These are phyloP conservation scores for Lichtheimia corymbifera DNA, from an alignment of 371 early-diverging fungal genomes.

Conservation along the genomic window DNA sequence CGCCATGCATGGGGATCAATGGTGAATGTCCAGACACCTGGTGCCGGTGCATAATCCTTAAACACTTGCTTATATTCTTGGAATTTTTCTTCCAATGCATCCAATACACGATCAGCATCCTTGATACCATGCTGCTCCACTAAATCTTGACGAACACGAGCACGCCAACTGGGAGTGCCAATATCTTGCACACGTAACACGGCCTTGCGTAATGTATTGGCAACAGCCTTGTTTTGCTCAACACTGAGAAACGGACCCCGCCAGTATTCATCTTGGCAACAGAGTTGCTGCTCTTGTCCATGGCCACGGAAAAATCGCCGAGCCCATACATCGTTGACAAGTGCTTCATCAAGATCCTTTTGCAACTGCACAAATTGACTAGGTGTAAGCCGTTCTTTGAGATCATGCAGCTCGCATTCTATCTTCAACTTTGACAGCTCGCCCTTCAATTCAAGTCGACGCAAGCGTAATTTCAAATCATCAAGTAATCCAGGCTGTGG, in stretches of 20 bases:
- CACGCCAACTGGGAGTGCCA: conserved; percentile 35
- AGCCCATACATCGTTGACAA: conserved; percentile 28
- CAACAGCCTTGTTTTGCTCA: conserved; percentile 23
- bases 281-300: not conserved
- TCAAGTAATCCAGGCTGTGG: conserved; percentile 12
- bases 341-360: conserved; percentile 27
- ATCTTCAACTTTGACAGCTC: conserved; percentile 34
- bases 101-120: conserved; percentile 25
- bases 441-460: conserved; percentile 37
- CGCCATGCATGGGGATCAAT: conserved; percentile 5
- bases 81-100: conserved; percentile 31
- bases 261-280: conserved; percentile 9
- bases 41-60: conserved; percentile 37
- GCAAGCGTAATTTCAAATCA: conserved; percentile 36
- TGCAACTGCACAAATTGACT: conserved; percentile 30
- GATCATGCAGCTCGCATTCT: conserved; percentile 29
- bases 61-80: conserved; percentile 47
- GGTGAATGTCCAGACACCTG: conserved; percentile 7
- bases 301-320: conserved; percentile 28
- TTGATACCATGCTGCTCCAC: conserved; percentile 26
- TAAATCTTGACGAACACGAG: conserved; percentile 23
- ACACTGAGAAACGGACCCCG: conserved; percentile 31
- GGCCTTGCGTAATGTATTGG: conserved; percentile 26
- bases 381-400: conserved; percentile 24
- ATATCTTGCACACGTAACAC: conserved; percentile 22